These are phyloP conservation scores for Ceratocystis smalleyi DNA, from an alignment of 2,329 filamentous ascomycete species.

Conservation along the genomic window DNA sequence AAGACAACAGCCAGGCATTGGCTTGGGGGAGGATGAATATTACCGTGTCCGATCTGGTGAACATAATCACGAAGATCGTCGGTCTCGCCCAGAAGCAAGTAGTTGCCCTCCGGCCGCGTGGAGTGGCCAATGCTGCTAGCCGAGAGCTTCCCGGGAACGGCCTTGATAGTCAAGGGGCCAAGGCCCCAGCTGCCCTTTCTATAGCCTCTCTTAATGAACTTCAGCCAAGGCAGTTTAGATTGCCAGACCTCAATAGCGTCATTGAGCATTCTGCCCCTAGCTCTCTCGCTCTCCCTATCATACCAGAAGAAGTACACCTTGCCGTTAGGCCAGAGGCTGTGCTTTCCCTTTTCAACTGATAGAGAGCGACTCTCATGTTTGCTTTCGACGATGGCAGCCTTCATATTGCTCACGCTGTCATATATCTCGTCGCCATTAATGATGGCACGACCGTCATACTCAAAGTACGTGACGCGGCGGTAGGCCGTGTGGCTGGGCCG, in stretches of 20 bases:
- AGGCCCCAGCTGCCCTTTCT: background rate
- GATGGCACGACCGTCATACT: slow-evolving; percentile 7
- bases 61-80: slow-evolving; percentile 4
- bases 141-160: slow-evolving; percentile 2
- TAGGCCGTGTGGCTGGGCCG: background rate
- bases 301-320: slow-evolving; percentile 7
- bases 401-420: slow-evolving; percentile 8
- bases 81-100: slow-evolving; percentile 10
- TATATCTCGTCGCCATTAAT: slow-evolving; percentile 16
- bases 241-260: slow-evolving; percentile 14
- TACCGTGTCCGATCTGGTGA: slow-evolving; percentile 16
- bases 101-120: background rate
- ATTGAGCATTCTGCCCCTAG: background rate
- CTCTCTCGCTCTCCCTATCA: background rate
- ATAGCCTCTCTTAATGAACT: slow-evolving; percentile 6
- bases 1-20: no score
- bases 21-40: background rate
- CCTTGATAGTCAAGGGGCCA: slow-evolving; percentile 7
- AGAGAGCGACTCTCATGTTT: background rate
- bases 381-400: background rate
- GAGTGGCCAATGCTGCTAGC: slow-evolving; percentile 10
- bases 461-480: slow-evolving; percentile 13
- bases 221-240: slow-evolving; percentile 13
- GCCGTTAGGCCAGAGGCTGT: background rate
- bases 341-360: background rate